These are phyloP conservation scores for Mucor indicus DNA, from an alignment of 371 early-diverging fungal species.

Conservation along the genomic window DNA sequence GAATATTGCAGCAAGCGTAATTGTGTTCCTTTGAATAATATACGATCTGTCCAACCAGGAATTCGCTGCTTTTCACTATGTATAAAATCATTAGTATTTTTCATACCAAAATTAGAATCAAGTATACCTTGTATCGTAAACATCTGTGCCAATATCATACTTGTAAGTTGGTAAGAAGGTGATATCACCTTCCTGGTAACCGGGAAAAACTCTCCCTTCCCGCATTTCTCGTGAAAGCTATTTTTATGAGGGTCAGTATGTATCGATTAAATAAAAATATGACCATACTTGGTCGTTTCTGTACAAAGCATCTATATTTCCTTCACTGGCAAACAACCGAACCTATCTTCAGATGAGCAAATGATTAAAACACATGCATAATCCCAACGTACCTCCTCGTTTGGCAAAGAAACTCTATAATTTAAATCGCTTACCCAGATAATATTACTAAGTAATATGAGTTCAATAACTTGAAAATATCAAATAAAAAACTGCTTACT, in stretches of 20 bases:
- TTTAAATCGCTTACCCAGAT: conserved; percentile 92
- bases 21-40: conserved; percentile 61
- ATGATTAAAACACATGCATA: background rate
- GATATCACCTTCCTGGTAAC: conserved; percentile 80
- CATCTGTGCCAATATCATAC: conserved; percentile 80
- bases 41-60: conserved; percentile 92
- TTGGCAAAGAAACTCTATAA: conserved; percentile 74
- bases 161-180: conserved; percentile 94
- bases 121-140: conserved; percentile 79
- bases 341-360: conserved; percentile 22
- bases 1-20: conserved; percentile 49
- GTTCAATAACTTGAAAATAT: background rate
- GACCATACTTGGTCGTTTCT: conserved; percentile 51
- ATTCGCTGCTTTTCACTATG: conserved; percentile 79
- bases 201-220: conserved; percentile 65
- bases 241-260: conserved; percentile 2
- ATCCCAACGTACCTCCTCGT: conserved; percentile 58
- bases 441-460: conserved; percentile 51
- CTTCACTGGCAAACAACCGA: conserved; percentile 27
- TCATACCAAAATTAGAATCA: too few species aligned
- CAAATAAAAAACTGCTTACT: conserved; percentile 42
- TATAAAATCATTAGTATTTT: too few species aligned
- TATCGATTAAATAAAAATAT: background rate
- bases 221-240: conserved; percentile 71
- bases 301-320: conserved; percentile 41